Evolutionary conservation across 148 eudicot genomes (phyloP).

Genomic region (Diospyros lotus): DNA sequence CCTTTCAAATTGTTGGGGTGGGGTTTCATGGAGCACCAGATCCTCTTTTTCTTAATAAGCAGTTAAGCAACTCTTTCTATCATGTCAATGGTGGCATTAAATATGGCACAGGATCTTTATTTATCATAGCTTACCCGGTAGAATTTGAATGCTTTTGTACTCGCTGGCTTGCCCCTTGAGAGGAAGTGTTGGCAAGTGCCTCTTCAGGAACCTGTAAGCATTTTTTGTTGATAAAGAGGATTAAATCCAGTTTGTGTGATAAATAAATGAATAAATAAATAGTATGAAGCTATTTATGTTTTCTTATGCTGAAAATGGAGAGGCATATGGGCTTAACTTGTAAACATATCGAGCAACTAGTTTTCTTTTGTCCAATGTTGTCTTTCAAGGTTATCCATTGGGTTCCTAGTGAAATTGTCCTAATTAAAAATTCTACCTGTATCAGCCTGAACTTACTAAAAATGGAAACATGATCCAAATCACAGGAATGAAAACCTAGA

Average conservation of each 20-base stretch:
- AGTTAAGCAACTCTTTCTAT: background rate
- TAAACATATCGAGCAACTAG: background rate
- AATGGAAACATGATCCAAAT: background rate
- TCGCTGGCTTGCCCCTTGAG: constrained; percentile 35
- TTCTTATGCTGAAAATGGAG: background rate
- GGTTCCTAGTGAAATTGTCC: no score
- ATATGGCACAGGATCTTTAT: background rate
- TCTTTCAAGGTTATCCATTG: no score
- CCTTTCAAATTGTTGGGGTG: no score
- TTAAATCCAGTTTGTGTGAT: background rate
- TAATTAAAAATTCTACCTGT: background rate
- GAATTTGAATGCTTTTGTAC: constrained; percentile 33
- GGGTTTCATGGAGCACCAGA: background rate
- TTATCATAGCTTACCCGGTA: constrained; percentile 41
- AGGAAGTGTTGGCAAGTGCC: constrained; percentile 32
- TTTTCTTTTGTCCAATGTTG: background rate
- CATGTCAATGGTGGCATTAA: background rate
- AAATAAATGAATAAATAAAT: background rate
- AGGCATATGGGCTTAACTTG: background rate
- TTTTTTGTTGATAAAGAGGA: constrained; percentile 5
- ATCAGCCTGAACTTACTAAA: background rate
- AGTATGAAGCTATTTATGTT: background rate
- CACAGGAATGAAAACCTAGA: background rate
- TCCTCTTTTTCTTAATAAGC: background rate
- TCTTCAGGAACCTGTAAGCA: constrained; percentile 48